Evolutionary conservation across 2,329 filamentous ascomycete species (phyloP), one percentile per base, ranked within the genome.

Genomic region (Cordyceps pruinosa): DNA sequence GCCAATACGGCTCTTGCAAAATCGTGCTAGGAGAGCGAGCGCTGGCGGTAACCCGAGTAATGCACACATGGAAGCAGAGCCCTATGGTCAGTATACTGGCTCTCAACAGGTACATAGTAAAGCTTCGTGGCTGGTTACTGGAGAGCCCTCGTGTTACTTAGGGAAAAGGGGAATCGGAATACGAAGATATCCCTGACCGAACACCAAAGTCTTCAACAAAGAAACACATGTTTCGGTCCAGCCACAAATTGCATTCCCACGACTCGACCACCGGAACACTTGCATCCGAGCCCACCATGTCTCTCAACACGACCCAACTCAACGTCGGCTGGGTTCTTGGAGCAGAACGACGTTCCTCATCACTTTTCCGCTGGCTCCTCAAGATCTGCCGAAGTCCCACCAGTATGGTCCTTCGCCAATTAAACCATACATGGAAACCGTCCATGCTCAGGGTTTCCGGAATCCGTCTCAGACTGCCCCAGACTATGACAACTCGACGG

Each of bases 301-400:
- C 52, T 55, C 42, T 55, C 23, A 47, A 39, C 32, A 47, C 49
- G 15, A 15, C 19, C 37, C 25, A 25, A 15, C 19, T n/a, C 25
- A 25, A 12, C 19, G 30, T 55, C n/a, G 42, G 42, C 39, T 44
- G 39, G 28, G 30, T 26, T 44, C 21, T 17, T n/a, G 25, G 28
- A 15, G n/a, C 8, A 13, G 30, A 41, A 45, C 37, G 41, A 50
- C 17, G 39, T 25, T 45, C 41, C 26, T 53, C 19, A 28, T 42
- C 37, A 23, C 37, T 34, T 42, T 5, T 53, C 41, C 19, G 19
- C 39, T 39, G 34, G 35, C 23, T 47, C 35, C 19, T 25, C 9
- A 21, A 44, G 17, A 54, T 45, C 41, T 54, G 51, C 51, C 51
- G 51, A n/a, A 54, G 51, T 46, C 51, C 50, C 50, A 53, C 50